Evolutionary conservation across 163 green algal genomes (phyloP).

Genomic region (Chloromonas sp.): DNA sequence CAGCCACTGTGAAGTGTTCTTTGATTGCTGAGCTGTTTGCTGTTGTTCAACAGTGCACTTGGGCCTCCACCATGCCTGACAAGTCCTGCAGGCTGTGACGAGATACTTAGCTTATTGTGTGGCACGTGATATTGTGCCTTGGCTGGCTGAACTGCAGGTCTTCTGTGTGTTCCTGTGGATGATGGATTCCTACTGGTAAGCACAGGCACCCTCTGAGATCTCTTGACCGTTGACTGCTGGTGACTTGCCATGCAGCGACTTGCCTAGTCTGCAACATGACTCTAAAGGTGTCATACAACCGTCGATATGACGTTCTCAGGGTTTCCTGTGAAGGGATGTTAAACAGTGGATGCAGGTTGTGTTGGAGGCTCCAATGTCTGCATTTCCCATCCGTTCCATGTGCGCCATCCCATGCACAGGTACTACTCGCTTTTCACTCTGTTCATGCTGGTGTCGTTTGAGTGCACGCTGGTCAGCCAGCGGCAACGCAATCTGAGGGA

Average conservation of each 20-base stretch:
- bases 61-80: too few relatives aligned
- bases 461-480: slow-evolving; percentile 91
- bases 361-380: too few relatives aligned
- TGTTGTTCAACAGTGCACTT: not conserved
- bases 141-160: slow-evolving; percentile 46
- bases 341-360: too few relatives aligned
- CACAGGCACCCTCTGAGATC: too few relatives aligned
- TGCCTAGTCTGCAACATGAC: too few relatives aligned
- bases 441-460: slow-evolving; percentile 96
- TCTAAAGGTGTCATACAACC: not conserved
- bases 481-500: slow-evolving; percentile 80
- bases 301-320: slow-evolving; percentile 9
- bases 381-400: too few relatives aligned
- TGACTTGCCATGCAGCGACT: too few relatives aligned
- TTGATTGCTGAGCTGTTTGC: not conserved
- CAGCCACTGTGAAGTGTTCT: too few relatives aligned
- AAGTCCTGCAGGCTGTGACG: too few relatives aligned
- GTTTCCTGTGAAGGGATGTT: not conserved
- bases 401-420: slow-evolving; percentile 42
- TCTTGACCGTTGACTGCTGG: too few relatives aligned
- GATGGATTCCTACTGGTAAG: slow-evolving; percentile 85
- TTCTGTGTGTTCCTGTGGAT: slow-evolving; percentile 92
- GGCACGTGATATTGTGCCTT: not conserved
- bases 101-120: too few relatives aligned
- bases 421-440: slow-evolving; percentile 98